Evolutionary conservation across 2,329 filamentous ascomycete genomes (phyloP).

Genomic region (Microdochium nivale): DNA sequence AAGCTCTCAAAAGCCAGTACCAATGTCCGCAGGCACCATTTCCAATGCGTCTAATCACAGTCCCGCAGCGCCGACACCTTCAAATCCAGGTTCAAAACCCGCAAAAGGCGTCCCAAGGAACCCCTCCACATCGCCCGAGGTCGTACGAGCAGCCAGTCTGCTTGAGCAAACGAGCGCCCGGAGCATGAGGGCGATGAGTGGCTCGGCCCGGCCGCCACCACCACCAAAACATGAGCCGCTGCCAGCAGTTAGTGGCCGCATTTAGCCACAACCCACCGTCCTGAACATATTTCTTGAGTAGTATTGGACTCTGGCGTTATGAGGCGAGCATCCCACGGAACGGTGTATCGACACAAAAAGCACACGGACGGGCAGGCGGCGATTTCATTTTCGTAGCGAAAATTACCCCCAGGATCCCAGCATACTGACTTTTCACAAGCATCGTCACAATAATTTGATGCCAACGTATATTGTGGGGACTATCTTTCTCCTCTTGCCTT

Average conservation of each 20-base stretch:
- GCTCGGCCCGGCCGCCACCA: not conserved
- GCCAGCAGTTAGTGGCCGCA: not conserved
- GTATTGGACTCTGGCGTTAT: too few species aligned
- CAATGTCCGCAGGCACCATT: slow-evolving; percentile 23
- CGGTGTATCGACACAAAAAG: too few species aligned
- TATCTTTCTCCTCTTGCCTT: too few species aligned
- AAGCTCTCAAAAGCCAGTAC: slow-evolving; percentile 26
- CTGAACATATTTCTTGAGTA: too few species aligned
- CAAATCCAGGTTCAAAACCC: slow-evolving; percentile 16
- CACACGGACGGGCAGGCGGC: too few species aligned
- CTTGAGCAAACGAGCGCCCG: slow-evolving; percentile 21
- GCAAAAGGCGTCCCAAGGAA: slow-evolving; percentile 15
- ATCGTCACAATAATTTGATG: too few species aligned
- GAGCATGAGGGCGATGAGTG: slow-evolving; percentile 14
- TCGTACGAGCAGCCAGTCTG: slow-evolving; percentile 26
- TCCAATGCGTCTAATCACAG: slow-evolving; percentile 8
- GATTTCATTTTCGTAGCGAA: too few species aligned
- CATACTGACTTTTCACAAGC: too few species aligned
- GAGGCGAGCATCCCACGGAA: too few species aligned
- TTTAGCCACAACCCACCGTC: not conserved
- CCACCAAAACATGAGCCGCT: not conserved
- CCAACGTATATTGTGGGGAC: too few species aligned
- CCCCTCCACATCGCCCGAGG: slow-evolving; percentile 33
- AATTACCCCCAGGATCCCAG: too few species aligned
- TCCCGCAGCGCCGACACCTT: slow-evolving; percentile 10